These are phyloP conservation scores for Brettanomyces naardenensis DNA, from an alignment of 805 yeast species.

Conservation along the genomic window DNA sequence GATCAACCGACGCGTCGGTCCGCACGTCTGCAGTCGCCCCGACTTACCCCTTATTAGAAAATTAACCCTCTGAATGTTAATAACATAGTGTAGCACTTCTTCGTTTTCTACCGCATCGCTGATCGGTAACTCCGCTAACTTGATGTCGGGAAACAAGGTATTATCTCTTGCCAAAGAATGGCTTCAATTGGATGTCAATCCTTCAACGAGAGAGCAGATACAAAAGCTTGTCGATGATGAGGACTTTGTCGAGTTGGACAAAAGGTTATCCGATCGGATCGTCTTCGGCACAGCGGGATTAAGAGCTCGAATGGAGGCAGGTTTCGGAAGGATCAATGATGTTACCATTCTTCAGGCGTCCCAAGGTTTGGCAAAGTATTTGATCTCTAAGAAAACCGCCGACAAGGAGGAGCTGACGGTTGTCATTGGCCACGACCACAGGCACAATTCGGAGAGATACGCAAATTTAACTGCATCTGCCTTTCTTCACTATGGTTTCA, in stretches of 20 bases:
- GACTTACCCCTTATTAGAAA: too few species aligned
- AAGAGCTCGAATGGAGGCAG: conserved; percentile 83
- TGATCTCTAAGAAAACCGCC: conserved; percentile 21
- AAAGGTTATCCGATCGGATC: conserved; percentile 50
- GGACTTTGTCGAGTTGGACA: conserved; percentile 38
- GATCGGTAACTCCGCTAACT: too few species aligned
- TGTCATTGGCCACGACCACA: conserved; percentile 89
- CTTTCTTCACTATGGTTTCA: conserved; percentile 60
- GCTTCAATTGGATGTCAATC: conserved; percentile 30
- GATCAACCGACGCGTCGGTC: too few species aligned
- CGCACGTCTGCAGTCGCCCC: too few species aligned
- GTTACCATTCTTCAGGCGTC: conserved; percentile 87
- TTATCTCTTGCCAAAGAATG: conserved; percentile 26
- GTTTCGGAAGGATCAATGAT: conserved; percentile 82
- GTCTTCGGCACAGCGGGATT: conserved; percentile 93
- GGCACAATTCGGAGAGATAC: conserved; percentile 70
- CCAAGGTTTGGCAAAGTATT: conserved; percentile 62
- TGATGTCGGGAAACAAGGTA: too few species aligned
- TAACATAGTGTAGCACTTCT: too few species aligned
- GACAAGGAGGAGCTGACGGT: conserved; percentile 29
- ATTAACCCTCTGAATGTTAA: too few species aligned
- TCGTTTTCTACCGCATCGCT: too few species aligned
- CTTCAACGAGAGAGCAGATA: conserved; percentile 48
- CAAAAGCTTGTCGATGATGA: conserved; percentile 29
- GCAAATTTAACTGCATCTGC: conserved; percentile 75